phyloP scores from a whole-genome alignment of 73 alveolate species.

The Effrenium voratum region DNA sequence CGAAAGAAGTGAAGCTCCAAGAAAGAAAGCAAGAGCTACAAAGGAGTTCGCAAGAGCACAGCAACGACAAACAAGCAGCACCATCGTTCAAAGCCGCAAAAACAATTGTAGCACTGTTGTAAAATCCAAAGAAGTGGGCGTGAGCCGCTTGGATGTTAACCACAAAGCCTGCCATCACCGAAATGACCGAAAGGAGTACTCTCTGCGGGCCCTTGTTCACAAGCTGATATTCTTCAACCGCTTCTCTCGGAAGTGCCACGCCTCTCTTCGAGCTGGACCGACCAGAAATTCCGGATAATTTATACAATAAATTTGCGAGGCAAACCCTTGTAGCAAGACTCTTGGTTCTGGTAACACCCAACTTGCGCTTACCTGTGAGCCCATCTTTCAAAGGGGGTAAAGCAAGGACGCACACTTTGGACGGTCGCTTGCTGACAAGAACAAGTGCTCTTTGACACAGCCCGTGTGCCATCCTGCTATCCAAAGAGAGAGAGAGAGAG shows the following conservation, averaged over 20 bases:
- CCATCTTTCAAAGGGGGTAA: no score
- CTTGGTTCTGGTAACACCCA: no score
- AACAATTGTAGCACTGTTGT: background rate
- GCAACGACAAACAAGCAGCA: background rate
- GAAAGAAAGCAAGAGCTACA: background rate
- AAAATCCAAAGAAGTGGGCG: background rate
- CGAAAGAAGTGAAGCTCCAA: background rate
- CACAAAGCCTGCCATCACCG: background rate
- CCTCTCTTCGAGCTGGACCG: background rate
- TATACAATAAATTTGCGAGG: no score
- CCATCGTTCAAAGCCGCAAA: background rate
- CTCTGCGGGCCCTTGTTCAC: background rate
- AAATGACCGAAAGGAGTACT: background rate
- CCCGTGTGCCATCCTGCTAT: no score
- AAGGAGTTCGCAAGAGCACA: background rate
- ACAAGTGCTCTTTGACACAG: no score
- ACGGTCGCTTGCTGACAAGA: no score
- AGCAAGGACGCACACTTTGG: no score
- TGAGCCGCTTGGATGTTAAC: background rate
- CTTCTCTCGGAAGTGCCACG: background rate
- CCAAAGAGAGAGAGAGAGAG: no score
- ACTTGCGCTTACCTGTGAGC: no score
- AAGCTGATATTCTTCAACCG: background rate
- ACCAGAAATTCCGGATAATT: background rate
- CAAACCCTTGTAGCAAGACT: no score